Conservation (phyloP, 2,329 filamentous ascomycete genomes). For the Penicillium polonicum region DNA sequence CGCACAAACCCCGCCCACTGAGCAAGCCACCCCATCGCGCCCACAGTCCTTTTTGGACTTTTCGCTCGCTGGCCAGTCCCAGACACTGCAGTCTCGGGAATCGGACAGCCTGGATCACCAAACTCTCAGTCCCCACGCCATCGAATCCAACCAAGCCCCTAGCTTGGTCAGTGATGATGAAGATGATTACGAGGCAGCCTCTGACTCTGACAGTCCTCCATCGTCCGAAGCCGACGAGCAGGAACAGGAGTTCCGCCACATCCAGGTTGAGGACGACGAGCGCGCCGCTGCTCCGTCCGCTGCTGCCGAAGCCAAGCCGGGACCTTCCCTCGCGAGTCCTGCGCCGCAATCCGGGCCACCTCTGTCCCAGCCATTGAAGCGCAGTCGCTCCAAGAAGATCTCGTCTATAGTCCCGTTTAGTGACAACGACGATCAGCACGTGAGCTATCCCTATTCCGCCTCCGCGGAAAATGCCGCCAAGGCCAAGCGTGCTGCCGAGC, state of each 20-base stretch:
- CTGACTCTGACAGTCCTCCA: slow-evolving; percentile 59
- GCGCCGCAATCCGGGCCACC: slow-evolving; percentile 27
- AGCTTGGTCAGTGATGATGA: slow-evolving; percentile 74
- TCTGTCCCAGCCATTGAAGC: slow-evolving; percentile 34
- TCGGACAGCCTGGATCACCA: slow-evolving; percentile 50
- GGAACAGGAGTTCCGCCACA: slow-evolving; percentile 48
- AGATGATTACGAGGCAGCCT: slow-evolving; percentile 69
- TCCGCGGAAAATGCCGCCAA: slow-evolving; percentile 34
- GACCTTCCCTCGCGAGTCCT: slow-evolving; percentile 32
- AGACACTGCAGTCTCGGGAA: slow-evolving; percentile 27
- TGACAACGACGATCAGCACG: slow-evolving; percentile 37
- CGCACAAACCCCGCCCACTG: slow-evolving; percentile 42
- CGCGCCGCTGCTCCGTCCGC: slow-evolving; percentile 37
- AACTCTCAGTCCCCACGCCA: slow-evolving; percentile 67
- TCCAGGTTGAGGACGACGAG: slow-evolving; percentile 49
- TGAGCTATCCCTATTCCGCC: slow-evolving; percentile 38
- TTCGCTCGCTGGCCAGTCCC: slow-evolving; percentile 47
- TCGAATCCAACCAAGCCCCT: slow-evolving; percentile 72
- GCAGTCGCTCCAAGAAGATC: slow-evolving; percentile 33
- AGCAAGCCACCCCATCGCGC: slow-evolving; percentile 40
- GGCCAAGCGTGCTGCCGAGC: slow-evolving; percentile 28
- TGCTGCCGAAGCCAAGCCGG: slow-evolving; percentile 35
- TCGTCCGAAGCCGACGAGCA: slow-evolving; percentile 54
- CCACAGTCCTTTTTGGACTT: slow-evolving; percentile 31
- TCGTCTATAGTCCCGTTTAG: slow-evolving; percentile 27